Percentiles rank a stretch among this genome's conserved stretches.
Evolutionary conservation across 2,329 filamentous ascomycete genomes (phyloP).

Genomic region (Hymenoscyphus linearis): DNA sequence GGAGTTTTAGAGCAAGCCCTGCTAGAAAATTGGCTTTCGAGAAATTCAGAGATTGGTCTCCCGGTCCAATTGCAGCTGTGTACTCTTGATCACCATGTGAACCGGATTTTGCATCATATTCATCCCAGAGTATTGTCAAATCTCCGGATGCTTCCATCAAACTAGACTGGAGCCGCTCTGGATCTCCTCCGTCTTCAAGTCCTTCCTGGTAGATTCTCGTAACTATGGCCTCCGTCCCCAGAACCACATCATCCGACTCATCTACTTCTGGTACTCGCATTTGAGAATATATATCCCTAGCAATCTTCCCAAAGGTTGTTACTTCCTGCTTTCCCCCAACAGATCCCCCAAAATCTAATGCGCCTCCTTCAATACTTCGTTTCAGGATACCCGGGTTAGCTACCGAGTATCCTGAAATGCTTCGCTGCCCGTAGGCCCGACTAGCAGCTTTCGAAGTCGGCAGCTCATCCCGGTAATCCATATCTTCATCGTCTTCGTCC

Average conservation of each 20-base stretch:
- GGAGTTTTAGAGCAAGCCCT: slow-evolving; percentile 69
- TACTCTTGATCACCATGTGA: slow-evolving; percentile 48
- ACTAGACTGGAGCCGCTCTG: slow-evolving; percentile 44
- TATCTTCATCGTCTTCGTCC: slow-evolving; percentile 34
- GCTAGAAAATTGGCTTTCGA: slow-evolving; percentile 77
- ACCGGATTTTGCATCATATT: slow-evolving; percentile 41
- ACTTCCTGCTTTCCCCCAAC: slow-evolving; percentile 13
- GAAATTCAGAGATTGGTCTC: slow-evolving; percentile 55
- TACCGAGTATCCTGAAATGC: slow-evolving; percentile 43
- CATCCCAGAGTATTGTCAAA: slow-evolving; percentile 52
- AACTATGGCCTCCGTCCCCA: slow-evolving; percentile 70
- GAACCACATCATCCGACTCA: slow-evolving; percentile 67
- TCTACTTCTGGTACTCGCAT: slow-evolving; percentile 53
- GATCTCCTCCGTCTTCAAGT: slow-evolving; percentile 48
- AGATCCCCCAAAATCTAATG: slow-evolving; percentile 15
- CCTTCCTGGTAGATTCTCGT: slow-evolving; percentile 59
- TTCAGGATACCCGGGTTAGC: slow-evolving; percentile 13
- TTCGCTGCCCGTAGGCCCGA: slow-evolving; percentile 32
- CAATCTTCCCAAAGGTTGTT: slow-evolving; percentile 56
- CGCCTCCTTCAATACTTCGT: slow-evolving; percentile 15
- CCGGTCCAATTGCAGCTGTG: slow-evolving; percentile 59
- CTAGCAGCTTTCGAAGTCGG: slow-evolving; percentile 27
- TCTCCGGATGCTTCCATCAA: slow-evolving; percentile 48
- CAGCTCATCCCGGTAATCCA: slow-evolving; percentile 24
- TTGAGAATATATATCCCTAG: slow-evolving; percentile 61